These are phyloP conservation scores for Psilocybe mexicana DNA, from an alignment of 1,284 basidiomycete species.

Conservation along the genomic window DNA sequence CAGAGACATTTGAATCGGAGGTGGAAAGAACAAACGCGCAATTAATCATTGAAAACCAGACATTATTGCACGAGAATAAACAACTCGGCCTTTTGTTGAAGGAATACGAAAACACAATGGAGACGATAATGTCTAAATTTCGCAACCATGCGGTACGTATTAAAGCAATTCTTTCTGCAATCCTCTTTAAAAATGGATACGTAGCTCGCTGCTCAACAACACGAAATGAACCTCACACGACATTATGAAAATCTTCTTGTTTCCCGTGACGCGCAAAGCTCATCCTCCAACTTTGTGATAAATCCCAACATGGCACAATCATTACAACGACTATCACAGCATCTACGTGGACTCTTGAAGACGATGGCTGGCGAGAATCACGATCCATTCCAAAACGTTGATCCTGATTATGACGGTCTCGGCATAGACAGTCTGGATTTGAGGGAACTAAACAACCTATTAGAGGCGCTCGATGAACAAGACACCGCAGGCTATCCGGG, in stretches of 20 bases:
- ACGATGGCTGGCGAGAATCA: conserved; percentile 71
- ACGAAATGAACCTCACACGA: conserved; percentile 85
- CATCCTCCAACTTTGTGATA: conserved; percentile 59
- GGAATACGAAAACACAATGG: conserved; percentile 94
- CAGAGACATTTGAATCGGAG: conserved; percentile 93
- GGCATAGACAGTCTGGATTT: conserved; percentile 29
- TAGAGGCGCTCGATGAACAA: conserved; percentile 42
- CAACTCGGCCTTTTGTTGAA: conserved; percentile 87
- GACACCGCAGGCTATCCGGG: conserved; percentile 25
- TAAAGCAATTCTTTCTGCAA: conserved; percentile 6
- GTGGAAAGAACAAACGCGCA: conserved; percentile 89
- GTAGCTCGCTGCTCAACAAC: conserved; percentile 85
- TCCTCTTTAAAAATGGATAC: neutral
- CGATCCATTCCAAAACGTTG: conserved; percentile 33
- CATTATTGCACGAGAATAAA: conserved; percentile 91
- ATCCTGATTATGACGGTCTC: conserved; percentile 37
- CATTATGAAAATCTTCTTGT: conserved; percentile 92
- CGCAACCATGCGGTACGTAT: conserved; percentile 84
- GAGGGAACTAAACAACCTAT: conserved; percentile 43
- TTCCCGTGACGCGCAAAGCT: conserved; percentile 65
- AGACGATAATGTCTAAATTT: conserved; percentile 97
- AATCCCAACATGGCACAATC: conserved; percentile 54
- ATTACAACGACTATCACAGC: conserved; percentile 70
- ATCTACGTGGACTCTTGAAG: conserved; percentile 73
- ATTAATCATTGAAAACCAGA: conserved; percentile 92